Base-by-base conservation (phyloP, 805 yeast genomes). In the Myxozyma melibiosi region DNA sequence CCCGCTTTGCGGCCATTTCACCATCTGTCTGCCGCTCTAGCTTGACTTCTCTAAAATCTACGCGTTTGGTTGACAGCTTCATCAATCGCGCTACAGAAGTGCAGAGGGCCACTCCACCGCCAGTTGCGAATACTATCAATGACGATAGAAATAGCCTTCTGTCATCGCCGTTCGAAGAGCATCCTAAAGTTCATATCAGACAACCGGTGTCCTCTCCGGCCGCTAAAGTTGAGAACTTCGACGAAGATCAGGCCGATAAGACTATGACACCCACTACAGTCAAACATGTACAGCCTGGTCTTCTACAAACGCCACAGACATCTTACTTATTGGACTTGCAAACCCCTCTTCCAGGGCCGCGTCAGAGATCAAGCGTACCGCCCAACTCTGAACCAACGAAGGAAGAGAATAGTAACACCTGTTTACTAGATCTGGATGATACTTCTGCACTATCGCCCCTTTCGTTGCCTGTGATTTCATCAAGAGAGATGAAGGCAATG, bases 131-230 rank as follows among this genome's bases (percentile, higher is more conserved):
- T 28, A 2, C 43, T 4, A 40, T 22, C 25, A 16, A 13, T 25
- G 45, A 55, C 38, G 47, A 56, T 37, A 45, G 39, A n/a, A 57
- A 56, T 22, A 56, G 53, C 27, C 35, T 56, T 14, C 61, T 50
- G 41, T 56, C 61, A 13, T 56, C 61, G 13, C 61, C 61, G 7
- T 56, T 56, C 20, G 61, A 56, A 45, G 58, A 56, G 46, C 53
- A 56, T 42, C 61, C 61, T 14, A 24, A 16, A 24, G 13, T 8
- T 18, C 11, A 18, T 2, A 11, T 8, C n/a, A 11, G 27, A n/a
- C n/a, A n/a, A n/a, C n/a, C n/a, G n/a, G n/a, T n/a, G n/a, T n/a
- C n/a, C n/a, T n/a, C n/a, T n/a, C n/a, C n/a, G n/a, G n/a, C n/a
- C 27, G 14, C 31, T 24, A 8, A 9, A 3, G 2, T 4, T 22